A percentile compares a stretch with the other conserved stretches of the same genome.
Conservation (phyloP, 2,329 filamentous ascomycete species). For the Diaporthe nobilis region DNA sequence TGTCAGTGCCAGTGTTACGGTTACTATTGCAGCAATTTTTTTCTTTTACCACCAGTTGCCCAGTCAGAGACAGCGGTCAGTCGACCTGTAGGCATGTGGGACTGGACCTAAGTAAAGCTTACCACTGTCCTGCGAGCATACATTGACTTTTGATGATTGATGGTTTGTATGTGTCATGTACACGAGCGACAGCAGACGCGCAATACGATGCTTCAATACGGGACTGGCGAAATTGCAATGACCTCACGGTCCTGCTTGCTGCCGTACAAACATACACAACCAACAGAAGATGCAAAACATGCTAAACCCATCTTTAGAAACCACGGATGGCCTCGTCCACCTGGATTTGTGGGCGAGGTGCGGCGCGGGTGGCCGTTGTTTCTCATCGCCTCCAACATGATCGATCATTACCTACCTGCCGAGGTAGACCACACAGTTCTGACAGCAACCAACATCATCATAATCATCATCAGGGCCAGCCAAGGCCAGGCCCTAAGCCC, state of each 20-base stretch:
- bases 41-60: not conserved
- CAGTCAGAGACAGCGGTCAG: slow-evolving; percentile 4
- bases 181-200: slow-evolving; percentile 7
- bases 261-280: slow-evolving; percentile 13
- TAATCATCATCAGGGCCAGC: slow-evolving; percentile 1
- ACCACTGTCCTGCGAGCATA: not conserved
- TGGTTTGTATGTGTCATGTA: slow-evolving; percentile 20
- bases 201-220: slow-evolving; percentile 32
- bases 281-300: slow-evolving; percentile 14
- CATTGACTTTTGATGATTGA: not conserved
- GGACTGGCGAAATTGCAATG: slow-evolving; percentile 40
- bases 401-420: not conserved
- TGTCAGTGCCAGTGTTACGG: not conserved
- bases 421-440: not conserved
- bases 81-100: slow-evolving; percentile 3
- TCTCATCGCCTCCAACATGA: not conserved
- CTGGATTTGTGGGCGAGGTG: not conserved
- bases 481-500: slow-evolving; percentile 10
- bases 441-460: not conserved
- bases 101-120: not conserved
- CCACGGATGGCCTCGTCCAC: not conserved
- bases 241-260: slow-evolving; percentile 33
- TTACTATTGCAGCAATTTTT: not conserved
- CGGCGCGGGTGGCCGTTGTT: slow-evolving; percentile 7
- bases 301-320: slow-evolving; percentile 4